phyloP scores from a whole-genome alignment of 1,139 yeast species.

The Blastobotrys petasosporus region DNA sequence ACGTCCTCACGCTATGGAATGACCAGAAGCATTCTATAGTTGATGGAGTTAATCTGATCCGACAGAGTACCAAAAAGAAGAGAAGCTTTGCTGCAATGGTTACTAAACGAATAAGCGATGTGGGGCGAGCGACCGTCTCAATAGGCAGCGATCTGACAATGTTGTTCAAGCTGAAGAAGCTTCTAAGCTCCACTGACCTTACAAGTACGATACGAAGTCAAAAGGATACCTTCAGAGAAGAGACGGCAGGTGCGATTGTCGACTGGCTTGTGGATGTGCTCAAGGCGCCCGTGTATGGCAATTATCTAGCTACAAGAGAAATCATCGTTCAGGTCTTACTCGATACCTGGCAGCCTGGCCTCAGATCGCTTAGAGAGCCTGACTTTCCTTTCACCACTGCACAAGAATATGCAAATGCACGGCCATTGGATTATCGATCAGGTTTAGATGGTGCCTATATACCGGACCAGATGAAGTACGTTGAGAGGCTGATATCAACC shows the following conservation, averaged over 20 bases:
- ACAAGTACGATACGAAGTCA: conserved; percentile 61
- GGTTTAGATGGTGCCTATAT: conserved; percentile 20
- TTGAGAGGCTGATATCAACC: not conserved
- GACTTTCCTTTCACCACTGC: not conserved
- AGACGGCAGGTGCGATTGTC: conserved; percentile 68
- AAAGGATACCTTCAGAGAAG: conserved; percentile 72
- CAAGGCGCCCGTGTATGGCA: conserved; percentile 49
- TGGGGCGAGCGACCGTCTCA: conserved; percentile 66
- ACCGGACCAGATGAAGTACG: conserved; percentile 16
- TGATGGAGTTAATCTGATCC: conserved; percentile 66
- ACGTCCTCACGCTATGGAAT: conserved; percentile 60
- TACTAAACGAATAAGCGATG: conserved; percentile 53
- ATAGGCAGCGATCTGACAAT: conserved; percentile 48
- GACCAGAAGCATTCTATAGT: conserved; percentile 72
- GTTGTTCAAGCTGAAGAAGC: conserved; percentile 49
- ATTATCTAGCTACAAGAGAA: conserved; percentile 45
- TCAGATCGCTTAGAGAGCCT: not conserved
- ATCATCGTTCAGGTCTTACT: conserved; percentile 51
- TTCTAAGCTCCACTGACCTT: conserved; percentile 55
- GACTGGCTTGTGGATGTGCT: conserved; percentile 60
- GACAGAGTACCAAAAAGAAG: conserved; percentile 58
- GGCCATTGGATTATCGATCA: conserved; percentile 14
- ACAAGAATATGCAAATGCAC: conserved; percentile 10
- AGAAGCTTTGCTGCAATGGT: conserved; percentile 71
- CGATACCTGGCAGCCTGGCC: conserved; percentile 46